Evolutionary conservation across 2,329 filamentous ascomycete species (phyloP).

Genomic region (Aschersonia sp.): DNA sequence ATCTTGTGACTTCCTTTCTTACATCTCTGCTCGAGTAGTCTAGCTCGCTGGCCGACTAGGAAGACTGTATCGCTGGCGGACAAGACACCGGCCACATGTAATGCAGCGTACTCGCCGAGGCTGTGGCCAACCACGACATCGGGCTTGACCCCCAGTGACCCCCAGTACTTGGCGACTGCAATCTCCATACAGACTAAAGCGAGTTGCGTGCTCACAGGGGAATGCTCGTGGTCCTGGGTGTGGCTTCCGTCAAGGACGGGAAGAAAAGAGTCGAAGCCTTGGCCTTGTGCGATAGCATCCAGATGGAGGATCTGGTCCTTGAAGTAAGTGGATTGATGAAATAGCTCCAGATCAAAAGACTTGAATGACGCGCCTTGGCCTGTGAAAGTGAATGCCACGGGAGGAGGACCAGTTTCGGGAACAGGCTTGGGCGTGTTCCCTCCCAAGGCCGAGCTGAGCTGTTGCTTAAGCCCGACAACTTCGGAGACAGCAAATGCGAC

Average conservation of each 20-base stretch:
- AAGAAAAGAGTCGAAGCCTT: conserved; percentile 32
- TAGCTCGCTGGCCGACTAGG: conserved; percentile 54
- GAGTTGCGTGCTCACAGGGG: conserved; percentile 24
- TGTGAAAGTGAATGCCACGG: conserved; percentile 36
- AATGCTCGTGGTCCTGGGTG: conserved; percentile 31
- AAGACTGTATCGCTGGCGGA: conserved; percentile 59
- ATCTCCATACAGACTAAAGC: background rate
- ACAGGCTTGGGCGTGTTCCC: background rate
- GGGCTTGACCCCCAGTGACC: conserved; percentile 33
- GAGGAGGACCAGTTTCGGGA: background rate
- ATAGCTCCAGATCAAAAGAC: conserved; percentile 34
- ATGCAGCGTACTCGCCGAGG: conserved; percentile 19
- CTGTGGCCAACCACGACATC: conserved; percentile 48
- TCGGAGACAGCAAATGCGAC: conserved; percentile 28
- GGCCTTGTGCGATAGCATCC: background rate
- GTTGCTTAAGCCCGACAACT: background rate
- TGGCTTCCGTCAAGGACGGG: conserved; percentile 3
- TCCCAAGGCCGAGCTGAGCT: background rate
- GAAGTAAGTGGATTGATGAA: conserved; percentile 7
- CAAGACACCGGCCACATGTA: conserved; percentile 56
- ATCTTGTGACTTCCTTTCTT: conserved; percentile 51
- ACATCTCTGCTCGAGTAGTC: conserved; percentile 31
- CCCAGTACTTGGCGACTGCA: background rate
- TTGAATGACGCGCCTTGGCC: conserved; percentile 41
- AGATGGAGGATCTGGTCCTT: background rate